Conservation (phyloP, 2,329 filamentous ascomycete genomes). For the Fusarium armeniacum region DNA sequence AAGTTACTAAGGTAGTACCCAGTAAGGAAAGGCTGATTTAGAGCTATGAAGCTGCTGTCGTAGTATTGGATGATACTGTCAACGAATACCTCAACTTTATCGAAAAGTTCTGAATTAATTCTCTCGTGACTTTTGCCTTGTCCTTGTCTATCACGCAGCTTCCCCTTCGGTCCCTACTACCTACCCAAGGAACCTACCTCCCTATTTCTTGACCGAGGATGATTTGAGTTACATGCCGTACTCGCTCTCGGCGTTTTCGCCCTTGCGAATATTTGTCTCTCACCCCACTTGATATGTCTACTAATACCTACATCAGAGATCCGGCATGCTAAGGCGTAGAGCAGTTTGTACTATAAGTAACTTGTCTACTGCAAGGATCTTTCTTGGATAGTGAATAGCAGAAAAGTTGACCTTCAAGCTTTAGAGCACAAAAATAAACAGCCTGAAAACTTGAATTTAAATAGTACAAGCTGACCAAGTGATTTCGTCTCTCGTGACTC, state of each 20-base stretch:
- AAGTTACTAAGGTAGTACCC: slow-evolving; percentile 10
- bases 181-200: neutral
- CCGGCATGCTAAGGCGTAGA: slow-evolving; percentile 28
- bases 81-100: slow-evolving; percentile 14
- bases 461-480: too few relatives aligned
- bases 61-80: slow-evolving; percentile 6
- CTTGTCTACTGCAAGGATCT: neutral
- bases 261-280: slow-evolving; percentile 28
- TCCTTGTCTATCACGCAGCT: neutral
- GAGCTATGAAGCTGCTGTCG: slow-evolving; percentile 35
- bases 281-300: slow-evolving; percentile 34
- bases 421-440: too few relatives aligned
- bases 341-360: slow-evolving; percentile 5
- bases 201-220: slow-evolving; percentile 4
- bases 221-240: slow-evolving; percentile 8
- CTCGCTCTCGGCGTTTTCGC: slow-evolving; percentile 32
- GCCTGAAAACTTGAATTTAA: too few relatives aligned
- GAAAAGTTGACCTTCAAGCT: too few relatives aligned
- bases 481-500: too few relatives aligned
- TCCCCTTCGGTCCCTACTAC: slow-evolving; percentile 1
- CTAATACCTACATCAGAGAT: slow-evolving; percentile 33
- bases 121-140: neutral
- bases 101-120: neutral
- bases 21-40: slow-evolving; percentile 37
- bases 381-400: too few relatives aligned